These are phyloP conservation scores for Skeletonema costatum DNA, from an alignment of 108 stramenopile species.

Conservation along the genomic window DNA sequence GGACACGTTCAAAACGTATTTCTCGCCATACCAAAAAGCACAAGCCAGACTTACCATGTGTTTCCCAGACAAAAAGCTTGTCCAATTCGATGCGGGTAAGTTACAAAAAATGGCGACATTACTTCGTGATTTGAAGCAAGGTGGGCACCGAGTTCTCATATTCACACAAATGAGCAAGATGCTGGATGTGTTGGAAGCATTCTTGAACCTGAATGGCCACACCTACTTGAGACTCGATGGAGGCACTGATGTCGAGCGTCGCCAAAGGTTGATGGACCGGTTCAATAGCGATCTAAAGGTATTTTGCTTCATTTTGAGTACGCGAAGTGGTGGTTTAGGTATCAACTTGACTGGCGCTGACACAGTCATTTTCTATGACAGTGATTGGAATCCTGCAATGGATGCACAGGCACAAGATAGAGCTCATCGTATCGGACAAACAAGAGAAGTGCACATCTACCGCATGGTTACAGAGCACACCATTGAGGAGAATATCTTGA, in stretches of 20 bases:
- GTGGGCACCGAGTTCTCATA: slow-evolving; percentile 91
- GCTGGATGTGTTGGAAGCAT: slow-evolving; percentile 94
- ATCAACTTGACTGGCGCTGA: slow-evolving; percentile 98
- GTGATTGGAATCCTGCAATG: slow-evolving; percentile 98
- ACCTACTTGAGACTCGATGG: slow-evolving; percentile 90
- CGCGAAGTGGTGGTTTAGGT: slow-evolving; percentile 94
- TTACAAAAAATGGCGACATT: slow-evolving; percentile 92
- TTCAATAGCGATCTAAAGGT: slow-evolving; percentile 91
- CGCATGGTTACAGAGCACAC: slow-evolving; percentile 93
- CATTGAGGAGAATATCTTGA: slow-evolving; percentile 98
- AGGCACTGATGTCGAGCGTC: slow-evolving; percentile 84
- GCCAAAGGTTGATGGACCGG: slow-evolving; percentile 93
- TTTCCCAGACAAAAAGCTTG: slow-evolving; percentile 94
- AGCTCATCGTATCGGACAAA: slow-evolving; percentile 97
- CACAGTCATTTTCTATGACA: slow-evolving; percentile 95
- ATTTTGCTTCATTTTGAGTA: slow-evolving; percentile 95
- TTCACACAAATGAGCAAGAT: slow-evolving; percentile 98
- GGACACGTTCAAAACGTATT: slow-evolving; percentile 47
- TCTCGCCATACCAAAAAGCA: slow-evolving; percentile 53
- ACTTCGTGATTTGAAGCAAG: slow-evolving; percentile 80
- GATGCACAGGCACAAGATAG: slow-evolving; percentile 95
- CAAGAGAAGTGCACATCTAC: slow-evolving; percentile 97
- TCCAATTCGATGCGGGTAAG: slow-evolving; percentile 97
- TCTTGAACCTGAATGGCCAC: slow-evolving; percentile 83
- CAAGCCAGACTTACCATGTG: slow-evolving; percentile 65